Percentiles rank a stretch among this genome's conserved stretches.
Conservation (phyloP, 2,329 filamentous ascomycete species). For the Fusarium burgessii region DNA sequence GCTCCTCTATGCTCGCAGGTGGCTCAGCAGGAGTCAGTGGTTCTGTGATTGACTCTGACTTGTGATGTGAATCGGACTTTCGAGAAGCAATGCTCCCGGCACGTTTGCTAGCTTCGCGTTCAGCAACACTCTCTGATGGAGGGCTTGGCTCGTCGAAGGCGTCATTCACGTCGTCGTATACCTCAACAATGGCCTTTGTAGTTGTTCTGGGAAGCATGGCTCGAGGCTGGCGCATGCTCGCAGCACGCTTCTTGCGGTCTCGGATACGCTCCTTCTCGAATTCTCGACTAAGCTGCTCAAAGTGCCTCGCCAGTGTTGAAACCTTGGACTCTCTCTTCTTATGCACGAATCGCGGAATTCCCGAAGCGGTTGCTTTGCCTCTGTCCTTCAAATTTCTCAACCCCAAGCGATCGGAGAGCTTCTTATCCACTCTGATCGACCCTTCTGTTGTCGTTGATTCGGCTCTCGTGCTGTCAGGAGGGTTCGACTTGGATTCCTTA, state of each 20-base stretch:
- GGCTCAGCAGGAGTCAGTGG: conserved; percentile 44
- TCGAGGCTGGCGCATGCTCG: conserved; percentile 78
- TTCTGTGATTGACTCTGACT: conserved; percentile 34
- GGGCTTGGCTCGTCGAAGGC: conserved; percentile 83
- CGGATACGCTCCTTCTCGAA: conserved; percentile 94
- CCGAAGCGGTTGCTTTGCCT: conserved; percentile 71
- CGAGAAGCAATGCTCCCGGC: conserved; percentile 41
- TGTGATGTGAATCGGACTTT: conserved; percentile 46
- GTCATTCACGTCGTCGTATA: conserved; percentile 93
- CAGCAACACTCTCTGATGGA: conserved; percentile 58
- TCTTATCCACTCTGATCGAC: conserved; percentile 73
- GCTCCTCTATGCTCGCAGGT: conserved; percentile 40
- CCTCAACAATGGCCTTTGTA: conserved; percentile 95
- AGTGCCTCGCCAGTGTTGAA: conserved; percentile 92
- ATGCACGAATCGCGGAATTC: conserved; percentile 89
- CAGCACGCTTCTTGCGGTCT: conserved; percentile 84
- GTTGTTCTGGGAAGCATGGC: conserved; percentile 87
- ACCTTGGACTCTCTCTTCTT: conserved; percentile 82
- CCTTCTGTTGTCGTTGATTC: conserved; percentile 51
- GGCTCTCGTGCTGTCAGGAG: conserved; percentile 31
- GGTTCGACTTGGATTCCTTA: conserved; percentile 52
- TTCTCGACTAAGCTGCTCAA: conserved; percentile 95
- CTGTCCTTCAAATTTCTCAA: conserved; percentile 72
- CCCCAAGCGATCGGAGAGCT: conserved; percentile 78
- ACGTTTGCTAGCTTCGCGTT: conserved; percentile 51